phyloP scores from a whole-genome alignment of 73 alveolate genomes.

The Stentor roeselii region DNA sequence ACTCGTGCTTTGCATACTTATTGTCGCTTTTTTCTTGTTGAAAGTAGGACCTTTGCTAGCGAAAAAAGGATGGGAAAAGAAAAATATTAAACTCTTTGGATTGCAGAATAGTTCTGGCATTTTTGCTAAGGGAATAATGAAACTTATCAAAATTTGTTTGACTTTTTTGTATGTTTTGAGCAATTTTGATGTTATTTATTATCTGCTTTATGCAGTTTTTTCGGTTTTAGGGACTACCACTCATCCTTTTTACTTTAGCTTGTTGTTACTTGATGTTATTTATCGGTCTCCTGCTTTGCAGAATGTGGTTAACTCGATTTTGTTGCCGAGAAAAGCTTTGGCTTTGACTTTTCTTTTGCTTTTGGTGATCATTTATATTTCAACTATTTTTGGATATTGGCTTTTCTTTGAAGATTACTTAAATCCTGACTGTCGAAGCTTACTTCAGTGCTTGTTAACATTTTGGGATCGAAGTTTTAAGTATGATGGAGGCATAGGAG shows the following conservation, averaged over 20 bases:
- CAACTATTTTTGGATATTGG: slow-evolving; percentile 41
- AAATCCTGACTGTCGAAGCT: neutral
- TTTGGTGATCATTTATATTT: slow-evolving; percentile 44
- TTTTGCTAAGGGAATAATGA: neutral
- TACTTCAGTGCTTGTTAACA: neutral
- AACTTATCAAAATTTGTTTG: slow-evolving; percentile 26
- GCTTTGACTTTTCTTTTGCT: slow-evolving; percentile 41
- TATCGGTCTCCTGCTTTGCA: slow-evolving; percentile 47
- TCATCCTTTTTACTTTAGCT: slow-evolving; percentile 54
- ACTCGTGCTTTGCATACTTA: slow-evolving; percentile 40
- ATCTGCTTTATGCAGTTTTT: slow-evolving; percentile 36
- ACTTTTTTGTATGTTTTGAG: slow-evolving; percentile 37
- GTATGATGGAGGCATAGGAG: slow-evolving; percentile 18
- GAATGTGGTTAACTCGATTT: slow-evolving; percentile 54
- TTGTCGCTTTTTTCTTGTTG: slow-evolving; percentile 46
- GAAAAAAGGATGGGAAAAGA: slow-evolving; percentile 49
- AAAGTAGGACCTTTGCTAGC: slow-evolving; percentile 51
- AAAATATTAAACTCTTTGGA: neutral
- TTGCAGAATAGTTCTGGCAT: neutral
- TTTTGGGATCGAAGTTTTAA: slow-evolving; percentile 12
- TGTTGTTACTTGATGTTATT: slow-evolving; percentile 45
- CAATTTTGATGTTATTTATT: slow-evolving; percentile 46
- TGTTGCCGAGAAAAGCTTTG: slow-evolving; percentile 51
- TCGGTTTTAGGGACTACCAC: slow-evolving; percentile 39
- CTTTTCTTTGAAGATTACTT: neutral